phyloP scores from a whole-genome alignment of 148 eudicot genomes.

The Camellia lanceoleosa region DNA sequence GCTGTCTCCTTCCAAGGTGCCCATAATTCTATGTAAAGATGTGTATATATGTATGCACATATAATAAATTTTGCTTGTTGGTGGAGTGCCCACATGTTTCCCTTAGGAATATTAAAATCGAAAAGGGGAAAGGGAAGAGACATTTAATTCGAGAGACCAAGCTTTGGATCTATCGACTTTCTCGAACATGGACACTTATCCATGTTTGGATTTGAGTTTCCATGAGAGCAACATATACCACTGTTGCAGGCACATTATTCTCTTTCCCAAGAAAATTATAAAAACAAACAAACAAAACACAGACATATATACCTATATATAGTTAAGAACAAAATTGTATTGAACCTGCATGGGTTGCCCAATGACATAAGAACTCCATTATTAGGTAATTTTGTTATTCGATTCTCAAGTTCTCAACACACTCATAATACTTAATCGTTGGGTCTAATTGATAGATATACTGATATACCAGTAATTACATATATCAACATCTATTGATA shows the following conservation, averaged over 20 bases:
- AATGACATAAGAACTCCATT: no score
- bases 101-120: constrained; percentile 15
- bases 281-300: not conserved
- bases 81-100: constrained; percentile 44
- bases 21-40: constrained; percentile 17
- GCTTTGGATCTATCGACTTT: constrained; percentile 15
- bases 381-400: no score
- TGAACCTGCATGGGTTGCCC: no score
- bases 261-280: constrained; percentile 11
- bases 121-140: not conserved
- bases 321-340: no score
- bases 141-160: not conserved
- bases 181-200: constrained; percentile 16
- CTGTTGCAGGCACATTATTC: not conserved
- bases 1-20: constrained; percentile 21
- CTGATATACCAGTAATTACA: no score
- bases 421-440: no score
- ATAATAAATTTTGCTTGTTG: not conserved
- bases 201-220: constrained; percentile 16
- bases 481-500: no score
- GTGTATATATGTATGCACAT: not conserved
- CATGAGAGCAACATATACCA: not conserved
- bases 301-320: no score
- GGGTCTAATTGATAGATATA: no score
- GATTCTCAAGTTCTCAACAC: no score